Percentiles rank a stretch among this genome's conserved stretches.
These are phyloP conservation scores for Rhododendron ovatum DNA, from an alignment of 148 eudicot genomes.

Conservation along the genomic window DNA sequence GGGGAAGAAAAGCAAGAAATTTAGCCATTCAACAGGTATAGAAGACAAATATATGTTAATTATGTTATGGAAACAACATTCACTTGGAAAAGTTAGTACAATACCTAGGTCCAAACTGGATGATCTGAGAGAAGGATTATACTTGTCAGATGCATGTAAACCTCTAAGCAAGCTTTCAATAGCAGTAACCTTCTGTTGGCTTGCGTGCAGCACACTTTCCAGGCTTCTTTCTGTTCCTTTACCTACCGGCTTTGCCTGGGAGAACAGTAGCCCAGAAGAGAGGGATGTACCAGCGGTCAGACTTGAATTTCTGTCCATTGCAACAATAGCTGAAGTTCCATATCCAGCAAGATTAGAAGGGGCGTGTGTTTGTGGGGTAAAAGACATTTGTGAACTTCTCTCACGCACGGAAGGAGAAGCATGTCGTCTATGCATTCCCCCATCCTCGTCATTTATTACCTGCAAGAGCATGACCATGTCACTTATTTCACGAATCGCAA, in stretches of 20 bases:
- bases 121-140: constrained; percentile 43
- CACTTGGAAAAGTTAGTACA: constrained; percentile 12
- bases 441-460: constrained; percentile 94
- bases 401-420: constrained; percentile 96
- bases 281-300: constrained; percentile 58
- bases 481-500: neutral
- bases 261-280: constrained; percentile 65
- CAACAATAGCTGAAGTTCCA: constrained; percentile 97
- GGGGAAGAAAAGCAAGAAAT: neutral
- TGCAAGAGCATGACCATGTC: constrained; percentile 13
- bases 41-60: neutral
- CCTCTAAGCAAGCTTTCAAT: constrained; percentile 98
- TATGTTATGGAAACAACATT: neutral
- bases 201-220: constrained; percentile 83
- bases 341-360: constrained; percentile 73
- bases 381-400: constrained; percentile 49
- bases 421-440: constrained; percentile 84
- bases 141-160: constrained; percentile 64
- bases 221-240: constrained; percentile 76
- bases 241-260: constrained; percentile 66
- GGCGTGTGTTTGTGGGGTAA: constrained; percentile 57
- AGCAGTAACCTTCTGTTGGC: constrained; percentile 98
- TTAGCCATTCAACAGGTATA: neutral
- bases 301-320: constrained; percentile 85
- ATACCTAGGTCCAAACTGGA: constrained; percentile 99